These are phyloP conservation scores for Podospora conica DNA, from an alignment of 495 filamentous ascomycete genomes.

Conservation along the genomic window DNA sequence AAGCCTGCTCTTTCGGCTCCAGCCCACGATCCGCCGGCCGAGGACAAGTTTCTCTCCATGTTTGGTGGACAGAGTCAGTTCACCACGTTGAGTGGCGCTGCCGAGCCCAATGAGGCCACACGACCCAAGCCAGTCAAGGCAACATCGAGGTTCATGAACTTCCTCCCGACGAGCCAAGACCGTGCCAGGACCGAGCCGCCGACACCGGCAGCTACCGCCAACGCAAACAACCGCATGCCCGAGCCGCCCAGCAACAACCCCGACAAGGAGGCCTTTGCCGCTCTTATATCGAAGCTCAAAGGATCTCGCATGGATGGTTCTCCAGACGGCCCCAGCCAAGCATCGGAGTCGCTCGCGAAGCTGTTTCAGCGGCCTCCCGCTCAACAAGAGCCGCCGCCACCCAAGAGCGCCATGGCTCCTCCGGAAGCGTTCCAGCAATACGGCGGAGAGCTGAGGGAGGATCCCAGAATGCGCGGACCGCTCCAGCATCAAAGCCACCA, in stretches of 20 bases:
- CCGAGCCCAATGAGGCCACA: constrained; percentile 34
- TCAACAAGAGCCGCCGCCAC: constrained; percentile 17
- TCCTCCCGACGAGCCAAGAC: constrained; percentile 64
- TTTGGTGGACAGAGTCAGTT: constrained; percentile 42
- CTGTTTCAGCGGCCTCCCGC: constrained; percentile 28
- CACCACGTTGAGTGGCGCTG: constrained; percentile 32
- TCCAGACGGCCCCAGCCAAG: constrained; percentile 17
- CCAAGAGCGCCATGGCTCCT: constrained; percentile 31
- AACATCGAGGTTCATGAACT: constrained; percentile 76
- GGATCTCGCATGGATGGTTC: constrained; percentile 23
- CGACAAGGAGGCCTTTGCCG: constrained; percentile 86
- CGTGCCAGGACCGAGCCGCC: constrained; percentile 50
- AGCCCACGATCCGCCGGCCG: constrained; percentile 53
- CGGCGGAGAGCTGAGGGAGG: constrained; percentile 37
- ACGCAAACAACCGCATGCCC: background rate
- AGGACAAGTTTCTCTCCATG: constrained; percentile 77
- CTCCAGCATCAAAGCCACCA: constrained; percentile 33
- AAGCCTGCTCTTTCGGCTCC: constrained; percentile 49
- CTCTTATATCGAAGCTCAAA: constrained; percentile 76
- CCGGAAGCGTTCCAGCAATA: constrained; percentile 41
- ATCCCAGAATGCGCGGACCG: constrained; percentile 24
- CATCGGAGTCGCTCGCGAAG: constrained; percentile 13
- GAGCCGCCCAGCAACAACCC: constrained; percentile 48
- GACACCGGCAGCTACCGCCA: constrained; percentile 26
- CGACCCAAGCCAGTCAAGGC: constrained; percentile 47